Percentiles rank a stretch among this genome's conserved stretches.
phyloP scores from a whole-genome alignment of 371 early-diverging fungal genomes.

The Blyttiomyces sp. region DNA sequence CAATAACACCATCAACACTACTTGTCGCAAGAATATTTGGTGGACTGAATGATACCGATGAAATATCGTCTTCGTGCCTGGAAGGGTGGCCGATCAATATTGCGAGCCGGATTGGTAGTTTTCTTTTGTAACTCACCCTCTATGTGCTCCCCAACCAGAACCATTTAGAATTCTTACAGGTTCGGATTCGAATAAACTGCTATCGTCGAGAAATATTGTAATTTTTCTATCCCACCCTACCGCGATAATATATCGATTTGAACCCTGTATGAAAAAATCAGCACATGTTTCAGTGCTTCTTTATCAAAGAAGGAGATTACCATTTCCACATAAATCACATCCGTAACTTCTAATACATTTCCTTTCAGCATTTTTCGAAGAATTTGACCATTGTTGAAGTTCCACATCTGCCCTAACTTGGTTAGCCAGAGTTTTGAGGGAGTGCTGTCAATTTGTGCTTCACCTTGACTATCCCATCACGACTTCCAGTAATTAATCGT shows the following conservation, averaged over 20 bases:
- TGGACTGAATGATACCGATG: slow-evolving; percentile 46
- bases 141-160: slow-evolving; percentile 38
- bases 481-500: slow-evolving; percentile 49
- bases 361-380: slow-evolving; percentile 47
- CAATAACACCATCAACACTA: slow-evolving; percentile 49
- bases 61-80: slow-evolving; percentile 54
- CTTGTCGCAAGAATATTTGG: slow-evolving; percentile 47
- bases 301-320: slow-evolving; percentile 16
- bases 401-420: slow-evolving; percentile 57
- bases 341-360: slow-evolving; percentile 42
- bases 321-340: slow-evolving; percentile 51
- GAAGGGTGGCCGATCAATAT: not conserved
- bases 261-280: slow-evolving; percentile 29
- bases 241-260: slow-evolving; percentile 46
- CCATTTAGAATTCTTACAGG: slow-evolving; percentile 47
- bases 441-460: too few species aligned
- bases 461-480: slow-evolving; percentile 50
- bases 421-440: not conserved
- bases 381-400: slow-evolving; percentile 59
- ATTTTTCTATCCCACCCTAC: slow-evolving; percentile 56
- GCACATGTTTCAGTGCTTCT: not conserved
- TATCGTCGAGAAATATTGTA: slow-evolving; percentile 48
- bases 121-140: slow-evolving; percentile 29
- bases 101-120: too few species aligned
- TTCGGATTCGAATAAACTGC: slow-evolving; percentile 38